phyloP scores from a whole-genome alignment of 208 protist species.

The Leishmania major region DNA sequence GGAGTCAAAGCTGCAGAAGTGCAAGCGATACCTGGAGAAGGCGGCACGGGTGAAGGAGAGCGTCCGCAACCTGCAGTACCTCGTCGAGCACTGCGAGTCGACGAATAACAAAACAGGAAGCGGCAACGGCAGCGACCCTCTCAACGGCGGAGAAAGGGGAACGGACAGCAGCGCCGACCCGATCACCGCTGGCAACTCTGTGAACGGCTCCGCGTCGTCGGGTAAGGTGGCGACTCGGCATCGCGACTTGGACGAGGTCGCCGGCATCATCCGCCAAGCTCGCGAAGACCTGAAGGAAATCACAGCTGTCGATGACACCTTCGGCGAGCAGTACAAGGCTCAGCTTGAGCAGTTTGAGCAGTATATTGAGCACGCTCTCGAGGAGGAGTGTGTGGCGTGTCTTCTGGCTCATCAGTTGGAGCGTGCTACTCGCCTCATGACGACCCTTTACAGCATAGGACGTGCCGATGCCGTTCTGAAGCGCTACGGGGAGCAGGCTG shows the following conservation, averaged over 20 bases:
- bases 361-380: slow-evolving; percentile 55
- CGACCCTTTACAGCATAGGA: slow-evolving; percentile 67
- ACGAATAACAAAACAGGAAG: background rate
- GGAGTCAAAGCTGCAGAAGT: slow-evolving; percentile 55
- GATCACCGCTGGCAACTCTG: background rate
- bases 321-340: slow-evolving; percentile 59
- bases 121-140: background rate
- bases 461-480: slow-evolving; percentile 59
- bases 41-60: slow-evolving; percentile 47
- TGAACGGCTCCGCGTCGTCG: background rate
- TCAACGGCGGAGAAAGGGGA: background rate
- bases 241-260: slow-evolving; percentile 28
- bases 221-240: slow-evolving; percentile 1
- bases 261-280: slow-evolving; percentile 33
- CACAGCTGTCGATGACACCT: slow-evolving; percentile 51
- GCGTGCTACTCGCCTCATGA: slow-evolving; percentile 50
- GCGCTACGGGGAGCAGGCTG: slow-evolving; percentile 47
- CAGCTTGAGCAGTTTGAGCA: slow-evolving; percentile 61
- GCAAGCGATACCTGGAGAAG: slow-evolving; percentile 48
- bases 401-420: slow-evolving; percentile 46
- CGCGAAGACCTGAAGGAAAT: slow-evolving; percentile 55
- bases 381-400: slow-evolving; percentile 60
- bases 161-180: background rate
- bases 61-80: slow-evolving; percentile 52
- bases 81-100: slow-evolving; percentile 40